A percentile compares a stretch with the other conserved stretches of the same genome.
Conservation (phyloP, 345 rosid genomes). For the Salix arbutifolia region DNA sequence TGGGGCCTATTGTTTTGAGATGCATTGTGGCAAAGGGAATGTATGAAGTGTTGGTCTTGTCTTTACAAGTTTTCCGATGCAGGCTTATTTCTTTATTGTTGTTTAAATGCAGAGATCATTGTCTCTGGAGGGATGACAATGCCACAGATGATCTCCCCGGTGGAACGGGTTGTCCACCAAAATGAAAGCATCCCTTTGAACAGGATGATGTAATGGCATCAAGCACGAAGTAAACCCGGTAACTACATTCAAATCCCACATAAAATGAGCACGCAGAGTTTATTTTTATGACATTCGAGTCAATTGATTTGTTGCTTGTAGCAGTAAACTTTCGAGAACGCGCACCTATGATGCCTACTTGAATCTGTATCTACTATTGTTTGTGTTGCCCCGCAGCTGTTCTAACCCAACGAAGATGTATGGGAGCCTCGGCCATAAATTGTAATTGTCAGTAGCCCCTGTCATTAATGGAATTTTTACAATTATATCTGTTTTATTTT, state of each 20-base stretch:
- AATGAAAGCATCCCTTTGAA: slow-evolving; percentile 43
- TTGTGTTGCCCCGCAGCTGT: too few species aligned
- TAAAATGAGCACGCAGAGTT: too few species aligned
- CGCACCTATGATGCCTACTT: too few species aligned
- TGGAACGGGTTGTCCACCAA: slow-evolving; percentile 35
- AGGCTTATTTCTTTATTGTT: background rate
- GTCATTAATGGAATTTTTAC: too few species aligned
- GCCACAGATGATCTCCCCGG: slow-evolving; percentile 58
- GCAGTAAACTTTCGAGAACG: too few species aligned
- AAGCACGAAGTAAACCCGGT: background rate
- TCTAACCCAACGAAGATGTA: too few species aligned
- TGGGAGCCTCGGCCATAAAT: too few species aligned
- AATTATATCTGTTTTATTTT: too few species aligned
- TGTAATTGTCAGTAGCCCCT: too few species aligned
- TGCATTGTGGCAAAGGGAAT: background rate
- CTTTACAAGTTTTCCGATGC: background rate
- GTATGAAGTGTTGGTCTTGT: background rate
- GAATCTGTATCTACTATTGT: too few species aligned
- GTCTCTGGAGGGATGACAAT: slow-evolving; percentile 71
- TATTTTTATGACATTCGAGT: too few species aligned
- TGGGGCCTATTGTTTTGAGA: background rate
- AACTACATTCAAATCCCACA: background rate
- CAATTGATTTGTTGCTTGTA: too few species aligned
- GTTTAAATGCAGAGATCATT: slow-evolving; percentile 50
- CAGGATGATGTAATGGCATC: slow-evolving; percentile 33